Conservation (phyloP, 2,329 filamentous ascomycete genomes). For the Colletotrichum sp. region DNA sequence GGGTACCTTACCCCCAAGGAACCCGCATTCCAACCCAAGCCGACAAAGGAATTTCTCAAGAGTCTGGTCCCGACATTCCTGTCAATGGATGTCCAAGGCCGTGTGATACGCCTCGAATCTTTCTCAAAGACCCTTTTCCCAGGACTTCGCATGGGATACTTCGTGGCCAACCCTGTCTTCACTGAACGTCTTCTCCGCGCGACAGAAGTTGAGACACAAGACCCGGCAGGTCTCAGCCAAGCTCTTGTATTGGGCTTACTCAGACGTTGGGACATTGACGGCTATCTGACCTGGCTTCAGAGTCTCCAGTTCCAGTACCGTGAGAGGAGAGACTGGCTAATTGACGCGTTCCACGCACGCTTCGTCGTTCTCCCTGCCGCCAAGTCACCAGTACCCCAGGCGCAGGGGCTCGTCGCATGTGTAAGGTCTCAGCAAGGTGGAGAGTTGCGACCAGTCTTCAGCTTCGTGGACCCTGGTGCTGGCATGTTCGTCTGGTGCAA, state of each 20-base stretch:
- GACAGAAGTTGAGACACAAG: conserved; percentile 63
- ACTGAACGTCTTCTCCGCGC: conserved; percentile 32
- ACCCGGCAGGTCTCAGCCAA: conserved; percentile 72
- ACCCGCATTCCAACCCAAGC: neutral
- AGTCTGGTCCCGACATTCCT: conserved; percentile 27
- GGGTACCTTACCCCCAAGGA: neutral
- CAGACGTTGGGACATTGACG: conserved; percentile 74
- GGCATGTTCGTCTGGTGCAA: conserved; percentile 38
- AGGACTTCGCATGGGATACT: conserved; percentile 71
- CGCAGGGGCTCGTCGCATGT: neutral
- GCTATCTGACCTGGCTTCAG: conserved; percentile 78
- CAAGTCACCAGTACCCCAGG: neutral
- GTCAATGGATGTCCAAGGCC: conserved; percentile 27
- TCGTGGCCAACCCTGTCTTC: conserved; percentile 41
- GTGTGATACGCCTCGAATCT: conserved; percentile 28
- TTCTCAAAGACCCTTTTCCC: conserved; percentile 54
- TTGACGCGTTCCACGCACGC: conserved; percentile 52
- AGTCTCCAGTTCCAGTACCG: conserved; percentile 73
- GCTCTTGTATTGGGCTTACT: conserved; percentile 27
- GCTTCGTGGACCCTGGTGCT: conserved; percentile 30
- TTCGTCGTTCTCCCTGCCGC: neutral
- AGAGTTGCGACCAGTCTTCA: conserved; percentile 27
- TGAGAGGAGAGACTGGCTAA: conserved; percentile 65
- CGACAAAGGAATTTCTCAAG: conserved; percentile 19
- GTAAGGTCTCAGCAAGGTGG: neutral